phyloP scores from a whole-genome alignment of 192 early-diverging fungal genomes.

The Backusella mclennaniae region DNA sequence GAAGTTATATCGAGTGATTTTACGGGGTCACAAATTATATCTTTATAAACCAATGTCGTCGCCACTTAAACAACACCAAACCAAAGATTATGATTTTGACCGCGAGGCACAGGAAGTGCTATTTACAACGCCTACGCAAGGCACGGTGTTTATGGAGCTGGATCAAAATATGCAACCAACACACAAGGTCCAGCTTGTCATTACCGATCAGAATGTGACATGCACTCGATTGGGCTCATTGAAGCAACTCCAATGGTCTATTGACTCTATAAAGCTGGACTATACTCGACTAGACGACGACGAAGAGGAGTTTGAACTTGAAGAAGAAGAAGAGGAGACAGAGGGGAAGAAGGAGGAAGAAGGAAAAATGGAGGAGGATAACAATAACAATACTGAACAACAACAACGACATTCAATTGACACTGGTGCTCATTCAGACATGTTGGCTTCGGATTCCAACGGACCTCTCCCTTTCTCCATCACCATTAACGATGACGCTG shows the following conservation, averaged over 20 bases:
- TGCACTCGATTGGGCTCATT: not conserved
- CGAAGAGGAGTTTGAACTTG: not conserved
- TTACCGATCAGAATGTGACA: not conserved
- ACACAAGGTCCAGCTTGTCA: not conserved
- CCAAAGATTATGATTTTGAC: constrained; percentile 16
- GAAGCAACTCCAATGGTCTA: not conserved
- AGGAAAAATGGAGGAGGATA: not conserved
- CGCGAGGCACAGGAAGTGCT: constrained; percentile 7
- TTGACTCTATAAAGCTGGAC: not conserved
- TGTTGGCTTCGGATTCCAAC: not conserved
- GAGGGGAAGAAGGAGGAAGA: not conserved
- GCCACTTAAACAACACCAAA: constrained; percentile 25
- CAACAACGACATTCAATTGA: not conserved
- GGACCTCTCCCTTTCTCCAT: constrained; percentile 2
- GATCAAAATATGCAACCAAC: constrained; percentile 1
- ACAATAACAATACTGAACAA: not conserved
- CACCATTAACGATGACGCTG: not conserved
- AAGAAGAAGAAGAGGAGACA: not conserved
- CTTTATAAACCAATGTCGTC: constrained; percentile 66
- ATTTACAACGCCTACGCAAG: constrained; percentile 9
- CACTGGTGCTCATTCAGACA: constrained; percentile 2
- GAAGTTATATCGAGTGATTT: constrained; percentile 72
- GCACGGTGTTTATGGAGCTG: constrained; percentile 18
- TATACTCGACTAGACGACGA: not conserved
- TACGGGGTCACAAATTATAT: constrained; percentile 73